A percentile compares a stretch with the other conserved stretches of the same genome.
phyloP scores from a whole-genome alignment of 169 alveolate genomes.

The Plasmodium falciparum region DNA sequence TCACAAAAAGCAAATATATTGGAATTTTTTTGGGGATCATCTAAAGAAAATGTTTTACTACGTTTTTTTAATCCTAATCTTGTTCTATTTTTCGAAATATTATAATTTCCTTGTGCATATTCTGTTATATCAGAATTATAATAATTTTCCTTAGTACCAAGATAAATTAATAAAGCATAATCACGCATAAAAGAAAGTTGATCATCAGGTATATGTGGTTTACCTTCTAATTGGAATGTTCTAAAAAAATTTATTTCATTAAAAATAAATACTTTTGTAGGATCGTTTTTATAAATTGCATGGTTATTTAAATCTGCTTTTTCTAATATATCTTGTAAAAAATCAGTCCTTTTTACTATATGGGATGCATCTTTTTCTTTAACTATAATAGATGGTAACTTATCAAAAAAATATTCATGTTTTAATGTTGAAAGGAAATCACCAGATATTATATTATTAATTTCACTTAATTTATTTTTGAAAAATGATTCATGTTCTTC shows the following conservation, averaged over 20 bases:
- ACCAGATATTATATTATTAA: not conserved
- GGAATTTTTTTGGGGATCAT: not conserved
- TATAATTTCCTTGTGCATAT: slow-evolving; percentile 12
- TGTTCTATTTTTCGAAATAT: not conserved
- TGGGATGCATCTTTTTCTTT: slow-evolving; percentile 1
- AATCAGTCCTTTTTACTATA: not conserved
- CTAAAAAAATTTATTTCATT: not conserved
- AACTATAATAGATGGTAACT: not conserved
- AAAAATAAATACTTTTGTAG: not conserved
- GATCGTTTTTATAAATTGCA: slow-evolving; percentile 12
- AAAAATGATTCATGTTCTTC: slow-evolving; percentile 3
- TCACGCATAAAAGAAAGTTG: too few species aligned
- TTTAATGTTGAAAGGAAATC: slow-evolving; percentile 15
- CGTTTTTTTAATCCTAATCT: slow-evolving; percentile 48
- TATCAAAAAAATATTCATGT: slow-evolving; percentile 1
- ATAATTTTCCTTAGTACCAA: not conserved
- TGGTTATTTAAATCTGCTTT: not conserved
- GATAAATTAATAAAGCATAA: too few species aligned
- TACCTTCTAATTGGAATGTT: too few species aligned
- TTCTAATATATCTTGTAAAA: not conserved
- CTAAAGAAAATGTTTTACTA: slow-evolving; percentile 29
- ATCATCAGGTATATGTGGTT: too few species aligned
- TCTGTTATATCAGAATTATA: slow-evolving; percentile 55
- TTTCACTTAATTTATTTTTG: slow-evolving; percentile 8
- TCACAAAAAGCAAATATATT: not conserved